Conservation (phyloP, 2,329 filamentous ascomycete species). For the Clarireedia sp. region DNA sequence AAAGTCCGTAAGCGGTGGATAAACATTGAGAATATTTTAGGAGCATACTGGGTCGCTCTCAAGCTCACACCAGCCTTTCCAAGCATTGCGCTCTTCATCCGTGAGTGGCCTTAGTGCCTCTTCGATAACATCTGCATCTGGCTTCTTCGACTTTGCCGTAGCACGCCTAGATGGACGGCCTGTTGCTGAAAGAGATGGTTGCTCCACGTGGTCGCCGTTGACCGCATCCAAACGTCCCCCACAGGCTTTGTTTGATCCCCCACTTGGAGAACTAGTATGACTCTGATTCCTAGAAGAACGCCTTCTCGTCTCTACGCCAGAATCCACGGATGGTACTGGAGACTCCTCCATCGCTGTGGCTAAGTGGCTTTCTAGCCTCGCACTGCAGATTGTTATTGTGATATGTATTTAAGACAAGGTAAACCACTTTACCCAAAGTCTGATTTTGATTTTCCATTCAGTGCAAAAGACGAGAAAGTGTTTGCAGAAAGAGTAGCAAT, state of each 20-base stretch:
- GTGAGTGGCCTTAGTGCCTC: constrained; percentile 38
- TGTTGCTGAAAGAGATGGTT: not conserved
- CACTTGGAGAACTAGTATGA: not conserved
- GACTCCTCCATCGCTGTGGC: not conserved
- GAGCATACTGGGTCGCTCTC: constrained; percentile 72
- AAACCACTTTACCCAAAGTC: not conserved
- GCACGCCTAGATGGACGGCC: not conserved
- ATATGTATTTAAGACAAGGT: not conserved
- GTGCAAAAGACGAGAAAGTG: not conserved
- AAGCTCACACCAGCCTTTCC: constrained; percentile 73
- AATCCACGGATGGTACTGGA: not conserved
- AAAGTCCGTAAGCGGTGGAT: not conserved
- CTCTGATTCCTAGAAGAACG: constrained; percentile 2
- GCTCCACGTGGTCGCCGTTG: not conserved
- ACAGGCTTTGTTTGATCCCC: not conserved
- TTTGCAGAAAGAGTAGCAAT: not conserved
- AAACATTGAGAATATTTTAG: not conserved
- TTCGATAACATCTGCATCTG: constrained; percentile 5
- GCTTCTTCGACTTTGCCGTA: not conserved
- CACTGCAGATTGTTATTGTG: not conserved
- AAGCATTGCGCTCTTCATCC: constrained; percentile 47
- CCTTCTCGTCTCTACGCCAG: not conserved
- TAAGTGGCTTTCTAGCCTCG: no score
- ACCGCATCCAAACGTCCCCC: not conserved
- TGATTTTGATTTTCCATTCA: no score